Evolutionary conservation across 1,284 basidiomycete genomes (phyloP).

Genomic region (Papiliotrema flavescens): DNA sequence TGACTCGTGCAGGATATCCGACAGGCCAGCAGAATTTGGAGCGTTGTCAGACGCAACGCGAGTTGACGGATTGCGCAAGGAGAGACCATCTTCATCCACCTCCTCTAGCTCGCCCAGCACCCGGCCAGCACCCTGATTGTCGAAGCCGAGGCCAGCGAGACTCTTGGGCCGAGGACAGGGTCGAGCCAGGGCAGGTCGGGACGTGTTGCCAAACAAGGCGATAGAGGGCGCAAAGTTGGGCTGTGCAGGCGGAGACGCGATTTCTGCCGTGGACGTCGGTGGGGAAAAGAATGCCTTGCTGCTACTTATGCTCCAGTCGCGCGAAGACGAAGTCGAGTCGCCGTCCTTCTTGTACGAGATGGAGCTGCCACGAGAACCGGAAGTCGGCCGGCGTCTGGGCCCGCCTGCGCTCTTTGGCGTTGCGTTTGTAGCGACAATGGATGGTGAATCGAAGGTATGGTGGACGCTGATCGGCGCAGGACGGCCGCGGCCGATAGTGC

Average conservation of each 20-base stretch:
- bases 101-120: constrained; percentile 40
- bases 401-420: constrained; percentile 19
- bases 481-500: constrained; percentile 33
- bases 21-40: background rate
- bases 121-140: constrained; percentile 21
- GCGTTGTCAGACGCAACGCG: background rate
- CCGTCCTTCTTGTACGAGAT: constrained; percentile 43
- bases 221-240: constrained; percentile 14
- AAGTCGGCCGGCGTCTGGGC: constrained; percentile 10
- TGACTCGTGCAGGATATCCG: background rate
- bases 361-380: constrained; percentile 27
- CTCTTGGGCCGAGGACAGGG: constrained; percentile 38
- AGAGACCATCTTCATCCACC: constrained; percentile 27
- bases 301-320: constrained; percentile 18
- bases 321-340: constrained; percentile 20
- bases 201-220: constrained; percentile 12
- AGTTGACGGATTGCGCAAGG: background rate
- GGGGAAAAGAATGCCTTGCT: constrained; percentile 4
- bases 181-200: constrained; percentile 8
- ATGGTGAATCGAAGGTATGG: constrained; percentile 5
- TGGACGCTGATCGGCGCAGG: constrained; percentile 10
- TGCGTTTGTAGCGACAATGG: constrained; percentile 8
- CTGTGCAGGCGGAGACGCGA: constrained; percentile 8
- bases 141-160: constrained; percentile 26
- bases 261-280: background rate